Conservation (phyloP, 805 yeast genomes). For the Metschnikowia corniflorae region DNA sequence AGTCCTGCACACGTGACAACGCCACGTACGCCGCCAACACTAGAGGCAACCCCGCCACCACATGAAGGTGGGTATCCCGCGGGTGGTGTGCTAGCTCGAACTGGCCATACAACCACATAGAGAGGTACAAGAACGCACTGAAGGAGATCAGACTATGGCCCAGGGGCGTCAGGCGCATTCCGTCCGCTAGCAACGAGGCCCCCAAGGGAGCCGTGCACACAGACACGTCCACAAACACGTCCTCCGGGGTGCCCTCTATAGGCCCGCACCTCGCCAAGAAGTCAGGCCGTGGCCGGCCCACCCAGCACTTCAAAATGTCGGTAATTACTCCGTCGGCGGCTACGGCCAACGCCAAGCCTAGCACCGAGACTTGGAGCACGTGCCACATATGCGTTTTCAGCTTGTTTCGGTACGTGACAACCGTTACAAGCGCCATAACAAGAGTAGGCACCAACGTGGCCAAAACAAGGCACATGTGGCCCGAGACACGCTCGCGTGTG, state of each 20-base stretch:
- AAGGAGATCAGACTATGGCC: slow-evolving; percentile 57
- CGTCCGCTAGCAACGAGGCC: slow-evolving; percentile 37
- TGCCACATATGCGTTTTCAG: slow-evolving; percentile 19
- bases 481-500: slow-evolving; percentile 27
- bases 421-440: slow-evolving; percentile 17
- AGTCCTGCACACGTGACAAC: slow-evolving; percentile 26
- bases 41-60: slow-evolving; percentile 18
- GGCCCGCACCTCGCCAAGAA: slow-evolving; percentile 18
- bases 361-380: slow-evolving; percentile 26
- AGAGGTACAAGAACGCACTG: slow-evolving; percentile 44
- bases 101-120: slow-evolving; percentile 49
- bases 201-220: slow-evolving; percentile 29
- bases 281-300: slow-evolving; percentile 23
- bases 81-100: slow-evolving; percentile 16
- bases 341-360: slow-evolving; percentile 29
- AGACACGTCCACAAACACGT: slow-evolving; percentile 18
- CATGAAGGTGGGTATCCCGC: slow-evolving; percentile 11
- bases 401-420: slow-evolving; percentile 9
- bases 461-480: slow-evolving; percentile 25
- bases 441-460: slow-evolving; percentile 26
- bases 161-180: slow-evolving; percentile 55
- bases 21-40: slow-evolving; percentile 25
- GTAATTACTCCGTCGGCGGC: slow-evolving; percentile 32
- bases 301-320: slow-evolving; percentile 36
- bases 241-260: slow-evolving; percentile 9